Conservation (phyloP, 2,329 filamentous ascomycete species). For the Fusarium camptoceras region DNA sequence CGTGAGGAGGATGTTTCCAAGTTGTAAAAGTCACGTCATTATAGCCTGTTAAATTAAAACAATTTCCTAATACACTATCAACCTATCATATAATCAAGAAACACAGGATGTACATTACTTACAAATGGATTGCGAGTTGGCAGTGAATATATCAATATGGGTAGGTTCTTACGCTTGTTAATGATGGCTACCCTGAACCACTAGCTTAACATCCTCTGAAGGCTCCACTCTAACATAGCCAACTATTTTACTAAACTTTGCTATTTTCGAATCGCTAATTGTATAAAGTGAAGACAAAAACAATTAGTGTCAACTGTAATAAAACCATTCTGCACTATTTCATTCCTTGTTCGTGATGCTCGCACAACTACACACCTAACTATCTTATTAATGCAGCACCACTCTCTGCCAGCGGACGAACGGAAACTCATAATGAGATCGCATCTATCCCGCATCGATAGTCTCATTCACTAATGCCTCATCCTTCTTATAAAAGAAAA, state of each 20-base stretch:
- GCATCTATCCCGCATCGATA: not conserved
- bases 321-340: fast-evolving
- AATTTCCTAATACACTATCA: not conserved
- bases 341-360: fast-evolving
- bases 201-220: not conserved
- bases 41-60: not conserved
- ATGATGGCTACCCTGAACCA: not conserved
- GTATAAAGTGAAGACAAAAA: fast-evolving
- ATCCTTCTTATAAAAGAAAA: not conserved
- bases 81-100: not conserved
- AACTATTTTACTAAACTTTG: fast-evolving
- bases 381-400: too few species aligned
- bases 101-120: too few species aligned
- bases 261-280: not conserved
- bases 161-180: not conserved
- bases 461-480: not conserved
- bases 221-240: not conserved
- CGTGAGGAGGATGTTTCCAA: conserved; percentile 21
- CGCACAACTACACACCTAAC: fast-evolving
- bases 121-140: fast-evolving
- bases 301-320: fast-evolving
- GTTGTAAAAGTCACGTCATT: conserved; percentile 10
- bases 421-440: not conserved
- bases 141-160: not conserved
- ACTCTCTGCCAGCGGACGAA: not conserved